phyloP scores from a whole-genome alignment of 306 rosid species.

The Neltuma alba region DNA sequence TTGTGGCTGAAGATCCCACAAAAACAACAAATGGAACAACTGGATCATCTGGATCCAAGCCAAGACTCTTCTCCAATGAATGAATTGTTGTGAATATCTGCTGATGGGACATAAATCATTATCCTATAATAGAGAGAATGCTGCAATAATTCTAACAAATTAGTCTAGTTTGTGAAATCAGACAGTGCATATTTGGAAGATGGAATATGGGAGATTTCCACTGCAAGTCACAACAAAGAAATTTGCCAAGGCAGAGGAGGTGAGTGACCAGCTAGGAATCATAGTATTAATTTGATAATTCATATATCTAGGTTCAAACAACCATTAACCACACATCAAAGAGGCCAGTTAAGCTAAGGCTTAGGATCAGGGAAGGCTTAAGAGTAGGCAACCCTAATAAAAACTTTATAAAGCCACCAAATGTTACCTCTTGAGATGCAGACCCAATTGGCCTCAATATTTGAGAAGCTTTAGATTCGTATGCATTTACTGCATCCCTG shows the following conservation, averaged over 20 bases:
- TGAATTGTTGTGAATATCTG: slow-evolving; percentile 69
- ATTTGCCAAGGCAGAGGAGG: neutral
- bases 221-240: neutral
- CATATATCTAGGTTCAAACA: slow-evolving; percentile 26
- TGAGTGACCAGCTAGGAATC: neutral
- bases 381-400: slow-evolving; percentile 24
- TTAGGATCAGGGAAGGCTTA: slow-evolving; percentile 17
- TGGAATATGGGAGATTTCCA: neutral
- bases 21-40: slow-evolving; percentile 71
- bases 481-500: slow-evolving; percentile 60
- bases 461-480: slow-evolving; percentile 66
- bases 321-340: neutral
- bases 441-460: slow-evolving; percentile 62
- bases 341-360: slow-evolving; percentile 13
- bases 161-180: slow-evolving; percentile 16
- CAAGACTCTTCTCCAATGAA: slow-evolving; percentile 78
- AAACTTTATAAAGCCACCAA: neutral
- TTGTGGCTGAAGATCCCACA: slow-evolving; percentile 75
- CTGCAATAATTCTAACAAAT: slow-evolving; percentile 13
- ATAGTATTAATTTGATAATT: neutral
- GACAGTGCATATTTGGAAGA: slow-evolving; percentile 8
- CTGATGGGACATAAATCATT: slow-evolving; percentile 25
- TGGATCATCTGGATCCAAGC: slow-evolving; percentile 96
- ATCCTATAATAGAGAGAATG: neutral
- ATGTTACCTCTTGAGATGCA: slow-evolving; percentile 69